Base-by-base conservation (phyloP, 495 filamentous ascomycete species). In the Astrocystis sublimbata region DNA sequence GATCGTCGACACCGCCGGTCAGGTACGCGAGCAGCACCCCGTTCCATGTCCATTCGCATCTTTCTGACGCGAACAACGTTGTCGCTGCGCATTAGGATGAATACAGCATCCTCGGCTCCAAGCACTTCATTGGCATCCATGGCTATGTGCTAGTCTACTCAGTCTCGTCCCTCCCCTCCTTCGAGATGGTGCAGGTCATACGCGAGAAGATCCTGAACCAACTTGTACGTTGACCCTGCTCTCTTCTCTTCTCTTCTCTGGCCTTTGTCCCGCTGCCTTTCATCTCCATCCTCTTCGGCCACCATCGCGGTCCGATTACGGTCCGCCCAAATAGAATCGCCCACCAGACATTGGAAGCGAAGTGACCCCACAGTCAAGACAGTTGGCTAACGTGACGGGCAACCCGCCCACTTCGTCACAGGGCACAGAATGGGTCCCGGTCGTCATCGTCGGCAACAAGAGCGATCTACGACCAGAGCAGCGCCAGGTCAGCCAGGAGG, bases 41-140 rank as follows among this genome's bases (percentile, higher is more conserved):
- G 7, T 17, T 57, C 46, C 21, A 28, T 36, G 36, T 47, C 38
- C 31, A n/a, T 33, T 8, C 23, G 26, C 60, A 45, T 30, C 47
- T 30, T 64, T 60, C 56, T 56, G 26, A 65, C 40, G 46, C 19
- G 21, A 56, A 19, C 49, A n/a, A n/a, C 21, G 8, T 13, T 13
- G 4, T 19, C 13, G 55, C 45, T 35, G n/a, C 42, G 50, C 59
- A 35, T 41, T 73, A 96, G 92, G 94, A 99, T 78, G 96, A 98
- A 75, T 98, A 98, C 78, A 93, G 89, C 71, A 97, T 98, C 68
- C 81, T 98, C 54, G 97, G 96, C 75, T 96, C 91, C 43, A 97
- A 97, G 75, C 96, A 98, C 76, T 98, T 98, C 73, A 98, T 98
- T 78, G 94, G 94, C 62, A 97, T 98, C 66, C 94, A 98, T 83